phyloP scores from a whole-genome alignment of 768 basidiomycete species.

The Paxillus rubicundulus region DNA sequence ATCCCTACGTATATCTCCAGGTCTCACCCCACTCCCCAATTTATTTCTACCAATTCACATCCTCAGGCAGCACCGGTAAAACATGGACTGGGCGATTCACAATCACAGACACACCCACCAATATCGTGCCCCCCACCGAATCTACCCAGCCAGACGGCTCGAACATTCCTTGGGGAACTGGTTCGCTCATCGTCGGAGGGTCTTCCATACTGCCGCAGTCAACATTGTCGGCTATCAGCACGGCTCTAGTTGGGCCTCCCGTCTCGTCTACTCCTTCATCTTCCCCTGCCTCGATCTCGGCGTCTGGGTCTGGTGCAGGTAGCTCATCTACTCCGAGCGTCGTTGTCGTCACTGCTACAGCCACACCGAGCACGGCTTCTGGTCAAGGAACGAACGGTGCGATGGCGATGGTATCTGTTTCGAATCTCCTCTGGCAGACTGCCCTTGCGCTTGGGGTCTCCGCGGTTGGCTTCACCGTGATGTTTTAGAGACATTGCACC shows the following conservation, averaged over 20 bases:
- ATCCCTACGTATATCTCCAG: conserved; percentile 30
- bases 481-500: conserved; percentile 14
- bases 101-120: conserved; percentile 53
- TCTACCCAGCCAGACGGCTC: conserved; percentile 49
- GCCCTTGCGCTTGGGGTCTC: conserved; percentile 18
- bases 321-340: background rate
- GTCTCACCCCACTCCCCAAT: conserved; percentile 63
- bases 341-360: background rate
- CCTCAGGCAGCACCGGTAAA: conserved; percentile 37
- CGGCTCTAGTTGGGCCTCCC: background rate
- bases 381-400: conserved; percentile 9
- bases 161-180: conserved; percentile 64
- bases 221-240: conserved; percentile 5
- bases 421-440: conserved; percentile 12
- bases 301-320: background rate
- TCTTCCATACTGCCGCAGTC: conserved; percentile 22
- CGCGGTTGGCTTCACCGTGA: conserved; percentile 14
- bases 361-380: background rate
- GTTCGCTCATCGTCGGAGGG: conserved; percentile 48
- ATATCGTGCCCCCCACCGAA: conserved; percentile 48
- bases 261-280: background rate
- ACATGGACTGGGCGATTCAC: conserved; percentile 77
- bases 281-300: background rate
- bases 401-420: background rate
- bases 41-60: conserved; percentile 80